Conservation (phyloP, 805 yeast genomes). For the Ogataea haglerorum region DNA sequence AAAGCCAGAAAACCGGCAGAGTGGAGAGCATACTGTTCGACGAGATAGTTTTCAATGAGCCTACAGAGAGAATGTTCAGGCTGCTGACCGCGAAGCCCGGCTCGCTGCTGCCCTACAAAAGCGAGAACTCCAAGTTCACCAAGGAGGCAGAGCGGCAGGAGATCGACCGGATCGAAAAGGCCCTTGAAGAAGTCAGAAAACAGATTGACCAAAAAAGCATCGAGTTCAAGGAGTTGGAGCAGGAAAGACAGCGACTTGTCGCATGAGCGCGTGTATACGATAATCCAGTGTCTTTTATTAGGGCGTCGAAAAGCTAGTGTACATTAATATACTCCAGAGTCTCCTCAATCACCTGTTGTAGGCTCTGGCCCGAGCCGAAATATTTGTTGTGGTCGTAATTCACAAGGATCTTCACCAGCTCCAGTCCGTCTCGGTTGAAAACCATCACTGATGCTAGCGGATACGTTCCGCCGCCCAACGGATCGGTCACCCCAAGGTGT, state of each 20-base stretch:
- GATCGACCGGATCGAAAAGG: slow-evolving; percentile 48
- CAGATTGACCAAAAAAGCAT: slow-evolving; percentile 23
- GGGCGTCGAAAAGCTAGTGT: slow-evolving; percentile 2
- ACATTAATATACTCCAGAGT: slow-evolving; percentile 15
- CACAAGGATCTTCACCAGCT: slow-evolving; percentile 22
- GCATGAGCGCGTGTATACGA: background rate
- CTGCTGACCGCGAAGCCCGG: slow-evolving; percentile 67
- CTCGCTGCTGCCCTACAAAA: slow-evolving; percentile 42
- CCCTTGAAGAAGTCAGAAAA: slow-evolving; percentile 27
- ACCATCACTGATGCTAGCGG: slow-evolving; percentile 31
- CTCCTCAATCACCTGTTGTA: slow-evolving; percentile 16
- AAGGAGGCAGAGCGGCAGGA: slow-evolving; percentile 64
- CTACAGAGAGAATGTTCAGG: slow-evolving; percentile 85
- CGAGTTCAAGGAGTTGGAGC: slow-evolving; percentile 30
- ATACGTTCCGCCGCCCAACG: slow-evolving; percentile 36
- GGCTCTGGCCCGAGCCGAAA: slow-evolving; percentile 16
- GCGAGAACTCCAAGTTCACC: slow-evolving; percentile 26
- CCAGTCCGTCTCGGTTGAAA: slow-evolving; percentile 24
- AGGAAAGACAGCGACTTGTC: slow-evolving; percentile 27
- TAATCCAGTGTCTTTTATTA: background rate
- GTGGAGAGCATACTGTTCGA: slow-evolving; percentile 72
- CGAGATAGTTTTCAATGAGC: slow-evolving; percentile 92
- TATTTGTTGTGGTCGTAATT: slow-evolving; percentile 27
- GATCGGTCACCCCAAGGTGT: slow-evolving; percentile 26
- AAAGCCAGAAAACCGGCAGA: slow-evolving; percentile 32